Evolutionary conservation across 2,329 filamentous ascomycete genomes (phyloP).

Genomic region (Thelonectria blattea): DNA sequence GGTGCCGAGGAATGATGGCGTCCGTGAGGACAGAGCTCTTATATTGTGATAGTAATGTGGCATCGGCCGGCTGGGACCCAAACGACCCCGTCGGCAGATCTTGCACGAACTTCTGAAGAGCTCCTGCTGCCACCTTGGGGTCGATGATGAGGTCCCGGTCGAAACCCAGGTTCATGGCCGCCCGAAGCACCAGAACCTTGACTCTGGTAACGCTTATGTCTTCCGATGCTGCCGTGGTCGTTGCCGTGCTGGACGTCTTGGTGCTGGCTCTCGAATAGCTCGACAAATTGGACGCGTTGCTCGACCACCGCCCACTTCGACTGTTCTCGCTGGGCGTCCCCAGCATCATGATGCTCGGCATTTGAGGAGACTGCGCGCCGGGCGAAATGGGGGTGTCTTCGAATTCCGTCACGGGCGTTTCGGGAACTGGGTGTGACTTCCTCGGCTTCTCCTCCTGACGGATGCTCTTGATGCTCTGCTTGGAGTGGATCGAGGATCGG

Average conservation of each 20-base stretch:
- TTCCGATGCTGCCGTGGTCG: conserved; percentile 70
- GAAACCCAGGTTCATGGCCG: conserved; percentile 85
- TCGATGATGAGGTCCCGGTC: conserved; percentile 61
- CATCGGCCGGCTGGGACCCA: conserved; percentile 73
- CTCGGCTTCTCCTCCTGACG: conserved; percentile 55
- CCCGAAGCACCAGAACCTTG: conserved; percentile 81
- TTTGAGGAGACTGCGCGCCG: conserved; percentile 74
- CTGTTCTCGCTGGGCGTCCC: conserved; percentile 68
- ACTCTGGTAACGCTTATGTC: conserved; percentile 79
- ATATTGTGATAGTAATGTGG: conserved; percentile 76
- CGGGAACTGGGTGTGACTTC: conserved; percentile 65
- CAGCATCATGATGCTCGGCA: conserved; percentile 88
- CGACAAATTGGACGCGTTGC: conserved; percentile 78
- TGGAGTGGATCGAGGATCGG: conserved; percentile 58
- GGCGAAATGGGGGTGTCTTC: conserved; percentile 87
- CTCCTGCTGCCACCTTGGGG: conserved; percentile 54
- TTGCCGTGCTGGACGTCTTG: conserved; percentile 73
- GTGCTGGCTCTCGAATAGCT: conserved; percentile 76
- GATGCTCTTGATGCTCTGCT: conserved; percentile 57
- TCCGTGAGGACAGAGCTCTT: conserved; percentile 80
- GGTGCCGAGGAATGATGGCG: conserved; percentile 56
- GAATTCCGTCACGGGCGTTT: conserved; percentile 94
- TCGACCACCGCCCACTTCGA: conserved; percentile 79
- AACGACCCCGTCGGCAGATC: conserved; percentile 78
- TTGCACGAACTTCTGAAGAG: conserved; percentile 78